Base-by-base conservation (phyloP, 192 early-diverging fungal species). In the Ambispora gerdemannii region DNA sequence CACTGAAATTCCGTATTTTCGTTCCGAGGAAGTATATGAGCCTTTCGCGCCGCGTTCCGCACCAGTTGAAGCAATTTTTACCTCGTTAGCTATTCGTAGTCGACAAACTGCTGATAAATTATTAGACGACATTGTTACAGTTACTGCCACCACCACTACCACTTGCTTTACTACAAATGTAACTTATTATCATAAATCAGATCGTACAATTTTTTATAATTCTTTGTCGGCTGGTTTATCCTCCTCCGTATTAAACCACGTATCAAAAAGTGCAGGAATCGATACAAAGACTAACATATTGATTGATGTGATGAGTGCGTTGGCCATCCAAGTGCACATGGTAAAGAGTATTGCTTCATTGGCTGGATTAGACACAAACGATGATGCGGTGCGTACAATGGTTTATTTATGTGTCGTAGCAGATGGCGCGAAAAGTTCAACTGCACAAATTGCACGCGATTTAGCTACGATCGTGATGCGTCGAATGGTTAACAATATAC, bases 131-230 rank as follows among this genome's bases (percentile, higher is more conserved):
- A 20, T 28, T 10, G 6, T 6, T 6, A 20, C 22, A 22, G 0
- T 13, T 22, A 52, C 38, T 43, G 32, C 32, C 50, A n/a, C 32
- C 13, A 22, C 50, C 10, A 4, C 11, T 4, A 53, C 22, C 13
- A 0, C n/a, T 33, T 67, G 65, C 36, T 30, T 20, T 8, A 34
- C 65, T 30, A 70, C 43, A 13, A 60, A 74, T 55, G 22, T 49
- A 47, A 59, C 35, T 20, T 74, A 49, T 70, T 53, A 69, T 30
- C 60, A 31, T 31, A 30, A 30, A 24, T 31, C 71, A 22, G 70
- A 76, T 53, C 43, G 75, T 7, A 50, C 65, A 25, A 76, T 76
- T 32, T 76, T 76, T 24, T 76, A 72, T 32, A 76, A 76, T 50
- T 63, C 75, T 59, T 62, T 76, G 32, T 71, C 75, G 22, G 63